phyloP scores from a whole-genome alignment of 139 green algal genomes.

The Pseudopediastrum boryanum region DNA sequence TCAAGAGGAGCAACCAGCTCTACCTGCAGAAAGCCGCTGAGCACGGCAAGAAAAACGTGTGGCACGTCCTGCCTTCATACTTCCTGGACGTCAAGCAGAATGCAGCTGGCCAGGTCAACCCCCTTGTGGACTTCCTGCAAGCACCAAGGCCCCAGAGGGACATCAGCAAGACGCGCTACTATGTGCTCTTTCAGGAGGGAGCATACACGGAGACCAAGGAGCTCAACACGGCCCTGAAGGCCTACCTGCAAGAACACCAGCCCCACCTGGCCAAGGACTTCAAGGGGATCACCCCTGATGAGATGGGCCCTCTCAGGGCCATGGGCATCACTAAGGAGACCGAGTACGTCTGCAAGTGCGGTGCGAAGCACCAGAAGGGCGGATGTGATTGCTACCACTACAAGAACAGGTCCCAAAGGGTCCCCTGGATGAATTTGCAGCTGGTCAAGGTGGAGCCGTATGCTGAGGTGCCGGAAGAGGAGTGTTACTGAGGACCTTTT shows the following conservation, averaged over 20 bases:
- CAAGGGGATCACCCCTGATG: background rate
- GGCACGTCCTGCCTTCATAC: background rate
- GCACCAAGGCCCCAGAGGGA: background rate
- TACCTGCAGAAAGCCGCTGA: background rate
- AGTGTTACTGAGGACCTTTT: too few species aligned
- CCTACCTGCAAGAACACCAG: too few species aligned
- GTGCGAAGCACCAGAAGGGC: background rate
- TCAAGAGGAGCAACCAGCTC: conserved; percentile 4
- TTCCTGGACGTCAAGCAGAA: background rate
- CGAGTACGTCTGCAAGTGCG: background rate
- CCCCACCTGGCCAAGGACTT: background rate
- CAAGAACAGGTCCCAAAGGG: background rate
- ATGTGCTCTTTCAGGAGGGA: background rate
- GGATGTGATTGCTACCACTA: background rate
- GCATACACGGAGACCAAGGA: too few species aligned
- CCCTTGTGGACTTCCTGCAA: background rate
- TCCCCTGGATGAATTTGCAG: background rate
- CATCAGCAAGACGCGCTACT: background rate
- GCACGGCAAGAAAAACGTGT: background rate
- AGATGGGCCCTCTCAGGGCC: background rate
- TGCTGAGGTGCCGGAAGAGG: too few species aligned
- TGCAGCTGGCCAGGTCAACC: background rate
- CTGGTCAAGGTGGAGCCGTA: conserved; percentile 1
- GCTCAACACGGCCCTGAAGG: too few species aligned
- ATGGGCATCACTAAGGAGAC: background rate